Evolutionary conservation across 163 green algal genomes (phyloP).

Genomic region (Prototheca wickerhamii): DNA sequence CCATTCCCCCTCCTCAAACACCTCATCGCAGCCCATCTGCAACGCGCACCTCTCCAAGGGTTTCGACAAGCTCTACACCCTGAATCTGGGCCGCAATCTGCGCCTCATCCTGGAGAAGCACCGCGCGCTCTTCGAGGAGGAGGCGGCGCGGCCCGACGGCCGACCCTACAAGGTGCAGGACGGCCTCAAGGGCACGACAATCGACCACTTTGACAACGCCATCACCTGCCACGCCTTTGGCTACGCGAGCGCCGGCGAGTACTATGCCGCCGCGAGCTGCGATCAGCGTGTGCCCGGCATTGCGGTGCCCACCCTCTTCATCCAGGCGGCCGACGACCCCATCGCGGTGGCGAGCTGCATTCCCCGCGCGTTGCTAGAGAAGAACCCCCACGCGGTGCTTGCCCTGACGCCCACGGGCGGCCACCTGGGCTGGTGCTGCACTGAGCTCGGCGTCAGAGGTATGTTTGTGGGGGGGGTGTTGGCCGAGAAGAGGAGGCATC

Average conservation of each 20-base stretch:
- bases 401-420: constrained; percentile 69
- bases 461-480: neutral
- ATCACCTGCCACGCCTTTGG: constrained; percentile 84
- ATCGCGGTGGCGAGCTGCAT: constrained; percentile 79
- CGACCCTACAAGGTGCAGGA: constrained; percentile 31
- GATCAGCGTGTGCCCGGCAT: constrained; percentile 43
- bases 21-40: constrained; percentile 44
- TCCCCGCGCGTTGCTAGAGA: constrained; percentile 53
- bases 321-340: constrained; percentile 86
- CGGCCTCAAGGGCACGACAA: constrained; percentile 48
- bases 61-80: constrained; percentile 56
- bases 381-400: constrained; percentile 76
- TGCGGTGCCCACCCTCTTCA: constrained; percentile 67
- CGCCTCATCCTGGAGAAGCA: constrained; percentile 26
- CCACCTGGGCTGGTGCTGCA: constrained; percentile 79
- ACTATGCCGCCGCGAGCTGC: constrained; percentile 66
- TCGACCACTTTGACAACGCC: constrained; percentile 87
- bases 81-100: constrained; percentile 22
- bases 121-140: neutral
- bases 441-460: constrained; percentile 18
- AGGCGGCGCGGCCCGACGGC: neutral
- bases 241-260: constrained; percentile 64
- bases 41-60: constrained; percentile 53
- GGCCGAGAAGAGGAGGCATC: neutral
- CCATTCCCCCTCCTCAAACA: neutral